Evolutionary conservation across 163 green algal genomes (phyloP).

Genomic region (Scenedesmus sp.): DNA sequence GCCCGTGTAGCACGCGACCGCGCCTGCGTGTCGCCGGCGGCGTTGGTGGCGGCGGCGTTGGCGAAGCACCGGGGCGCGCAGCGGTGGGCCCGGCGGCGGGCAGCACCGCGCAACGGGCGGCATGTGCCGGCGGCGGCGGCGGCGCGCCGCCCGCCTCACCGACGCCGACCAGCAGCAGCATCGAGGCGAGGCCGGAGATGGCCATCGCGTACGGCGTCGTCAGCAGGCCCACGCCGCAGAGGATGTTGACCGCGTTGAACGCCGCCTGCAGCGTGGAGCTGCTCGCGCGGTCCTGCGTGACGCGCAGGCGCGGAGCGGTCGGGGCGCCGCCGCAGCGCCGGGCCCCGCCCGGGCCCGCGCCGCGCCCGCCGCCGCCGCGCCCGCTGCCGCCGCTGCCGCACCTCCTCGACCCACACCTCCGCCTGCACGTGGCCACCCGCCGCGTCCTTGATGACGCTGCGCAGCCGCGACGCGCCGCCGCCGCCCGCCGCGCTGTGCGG

Average conservation of each 20-base stretch:
- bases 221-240: conserved; percentile 60
- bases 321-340: no score
- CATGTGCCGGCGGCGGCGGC: no score
- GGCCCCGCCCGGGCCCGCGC: no score
- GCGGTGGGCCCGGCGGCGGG: no score
- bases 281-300: conserved; percentile 36
- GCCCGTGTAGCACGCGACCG: conserved; percentile 52
- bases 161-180: conserved; percentile 51
- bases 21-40: conserved; percentile 11
- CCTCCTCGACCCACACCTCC: conserved; percentile 33
- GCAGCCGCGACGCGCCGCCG: not conserved
- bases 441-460: not conserved
- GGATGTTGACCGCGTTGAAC: conserved; percentile 51
- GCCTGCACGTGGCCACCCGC: conserved; percentile 7
- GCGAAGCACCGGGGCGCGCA: no score
- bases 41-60: no score
- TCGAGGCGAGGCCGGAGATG: conserved; percentile 41
- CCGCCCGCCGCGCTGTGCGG: not conserved
- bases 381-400: not conserved
- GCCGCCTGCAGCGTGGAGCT: conserved; percentile 32
- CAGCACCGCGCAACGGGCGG: no score
- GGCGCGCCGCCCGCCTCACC: conserved; percentile 17
- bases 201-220: conserved; percentile 54
- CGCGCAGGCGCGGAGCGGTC: no score
- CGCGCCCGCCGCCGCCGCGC: no score